A percentile compares a stretch with the other conserved stretches of the same genome.
Conservation (phyloP, 2,329 filamentous ascomycete genomes). For the Fonsecaea multimorphosa region DNA sequence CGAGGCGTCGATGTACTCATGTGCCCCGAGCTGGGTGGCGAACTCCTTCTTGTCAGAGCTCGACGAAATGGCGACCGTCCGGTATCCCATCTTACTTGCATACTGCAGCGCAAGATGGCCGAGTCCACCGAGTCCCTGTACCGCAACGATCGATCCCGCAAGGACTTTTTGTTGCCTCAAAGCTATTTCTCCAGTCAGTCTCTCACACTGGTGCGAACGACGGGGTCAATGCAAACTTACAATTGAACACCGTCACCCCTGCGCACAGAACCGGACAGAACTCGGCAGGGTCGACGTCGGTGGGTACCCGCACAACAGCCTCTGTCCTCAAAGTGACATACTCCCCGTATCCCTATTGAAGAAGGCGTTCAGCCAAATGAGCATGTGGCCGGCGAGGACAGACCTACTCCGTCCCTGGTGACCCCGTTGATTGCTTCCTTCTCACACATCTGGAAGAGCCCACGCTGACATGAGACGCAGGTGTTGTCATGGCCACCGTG, state of each 20-base stretch:
- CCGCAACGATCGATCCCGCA: constrained; percentile 55
- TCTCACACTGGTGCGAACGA: not conserved
- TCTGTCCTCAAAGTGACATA: constrained; percentile 49
- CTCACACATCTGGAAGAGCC: constrained; percentile 72
- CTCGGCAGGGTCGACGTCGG: constrained; percentile 53
- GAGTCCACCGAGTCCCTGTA: constrained; percentile 61
- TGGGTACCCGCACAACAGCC: constrained; percentile 55
- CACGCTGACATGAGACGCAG: constrained; percentile 69
- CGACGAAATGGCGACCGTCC: constrained; percentile 59
- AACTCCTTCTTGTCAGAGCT: constrained; percentile 60
- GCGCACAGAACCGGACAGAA: constrained; percentile 57
- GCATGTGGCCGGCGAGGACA: not conserved
- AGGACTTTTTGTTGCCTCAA: constrained; percentile 57
- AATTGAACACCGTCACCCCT: constrained; percentile 61
- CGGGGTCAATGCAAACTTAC: constrained; percentile 17
- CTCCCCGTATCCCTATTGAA: constrained; percentile 58
- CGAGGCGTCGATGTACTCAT: constrained; percentile 57
- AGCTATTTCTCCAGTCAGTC: constrained; percentile 33
- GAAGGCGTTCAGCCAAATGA: not conserved
- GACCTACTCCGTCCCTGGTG: constrained; percentile 59
- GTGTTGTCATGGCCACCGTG: constrained; percentile 64
- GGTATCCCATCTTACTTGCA: constrained; percentile 59
- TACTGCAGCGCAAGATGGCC: constrained; percentile 63
- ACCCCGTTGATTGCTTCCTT: constrained; percentile 69
- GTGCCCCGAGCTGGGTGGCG: constrained; percentile 61